Evolutionary conservation across 768 basidiomycete genomes (phyloP), one percentile per base, ranked within the genome.

Genomic region (Pulveroboletus sp.): DNA sequence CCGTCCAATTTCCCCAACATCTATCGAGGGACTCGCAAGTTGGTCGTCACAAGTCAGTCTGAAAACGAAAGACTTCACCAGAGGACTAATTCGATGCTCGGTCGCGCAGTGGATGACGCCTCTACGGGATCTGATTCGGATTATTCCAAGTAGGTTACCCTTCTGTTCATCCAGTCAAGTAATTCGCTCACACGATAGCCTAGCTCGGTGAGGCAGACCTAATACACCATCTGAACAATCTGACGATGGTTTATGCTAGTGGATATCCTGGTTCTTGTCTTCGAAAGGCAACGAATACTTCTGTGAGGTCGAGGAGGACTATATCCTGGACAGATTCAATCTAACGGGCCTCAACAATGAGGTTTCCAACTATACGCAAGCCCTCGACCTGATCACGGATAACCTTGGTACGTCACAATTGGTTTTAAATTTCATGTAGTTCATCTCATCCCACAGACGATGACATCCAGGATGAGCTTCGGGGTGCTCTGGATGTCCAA

Each of bases 261-360:
- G 93, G 93, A 94, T 95, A 59, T 92, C 93, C 4, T 97, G 93
- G 93, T 96, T 97, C 63, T 75, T 97, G 6, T 90, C 91, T 18
- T 93, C 92, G 17, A 96, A 96, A 67, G 94, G 96, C 50, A 98
- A 99, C 67, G 96, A 99, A 73, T 99, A 99, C 74, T 98, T 97
- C 63, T 96, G 95, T 69, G 94, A 98, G 75, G 93, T 98, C 54
- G 96, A 97, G 66, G 96, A 98, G 64, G 95, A 98, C 70, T 98
- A 97, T 68, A 97, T 99, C 62, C 78, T 96, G 49, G 95, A 98
- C 72, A 82, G 94, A 46, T 97, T 99, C 80, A 98, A 99, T 71
- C 76, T 99, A 49, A 99, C 96, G 3, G 95, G 96, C 5, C 78
- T 98, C 46, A 96, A 97, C 71, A 89, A 88, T 57, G 96, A 98